Evolutionary conservation across 352 stramenopile species (phyloP), one percentile per base, ranked within the genome.

Genomic region (Globisporangium megalacanthum): DNA sequence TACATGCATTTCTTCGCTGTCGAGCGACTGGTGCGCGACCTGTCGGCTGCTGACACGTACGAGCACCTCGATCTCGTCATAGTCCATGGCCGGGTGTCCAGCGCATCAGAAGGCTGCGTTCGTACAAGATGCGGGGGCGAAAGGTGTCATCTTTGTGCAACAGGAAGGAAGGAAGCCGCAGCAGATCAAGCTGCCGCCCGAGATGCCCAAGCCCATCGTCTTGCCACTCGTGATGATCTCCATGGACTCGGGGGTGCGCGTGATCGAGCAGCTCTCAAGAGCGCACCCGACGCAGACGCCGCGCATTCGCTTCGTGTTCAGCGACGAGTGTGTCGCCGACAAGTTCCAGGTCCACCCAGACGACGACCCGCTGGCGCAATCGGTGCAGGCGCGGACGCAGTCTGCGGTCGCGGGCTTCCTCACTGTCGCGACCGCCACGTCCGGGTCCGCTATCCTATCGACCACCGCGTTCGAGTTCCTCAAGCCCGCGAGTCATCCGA

Each of bases 151-250:
- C 9, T 81, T 90, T 42, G 62, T 88, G 1, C 77, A 89, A 56
- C 62, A 73, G 29, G 45, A 69, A 17, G 75, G 76, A 35, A 62
- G 77, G 33, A 89, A 89, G 57, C 74, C 75, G 7, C 71, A 80
- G 45, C 72, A 82, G 31, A 69, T 92, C 42, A 62, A 64, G 13
- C 57, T 88, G 41, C 62, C 62, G 1, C 58, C 39, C 2, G 70
- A 79, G 15, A 58, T 86, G 1, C 75, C 73, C 14, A 72, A 70
- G 37, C 58, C 70, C 8, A 77, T 89, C 25, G 48, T 50, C 4
- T 64, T 88, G 17, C 76, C 79, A 2, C 57, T 92, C 33, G 77
- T 83, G 25, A 90, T 90, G 79, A 64, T 90, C 39, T 79, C 79
- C n/a, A 69, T 58, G 20, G 72, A 83, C 59, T 83, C 82, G 19